Evolutionary conservation across 768 basidiomycete species (phyloP), one percentile per base, ranked within the genome.

Genomic region (Rhizopogon roseolus): DNA sequence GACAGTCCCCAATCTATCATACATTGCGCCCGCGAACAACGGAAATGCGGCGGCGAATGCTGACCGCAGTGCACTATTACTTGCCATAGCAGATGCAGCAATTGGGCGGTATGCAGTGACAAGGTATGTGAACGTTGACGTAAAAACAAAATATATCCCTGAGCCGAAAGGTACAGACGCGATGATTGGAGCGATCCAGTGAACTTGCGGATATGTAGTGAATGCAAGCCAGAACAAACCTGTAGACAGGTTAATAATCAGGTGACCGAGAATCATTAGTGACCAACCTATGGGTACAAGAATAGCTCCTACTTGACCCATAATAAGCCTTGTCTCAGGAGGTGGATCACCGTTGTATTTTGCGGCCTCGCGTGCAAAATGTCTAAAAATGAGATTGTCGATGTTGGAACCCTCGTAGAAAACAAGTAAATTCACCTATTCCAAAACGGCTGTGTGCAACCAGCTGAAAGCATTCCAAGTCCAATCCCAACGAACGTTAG

Each of bases 281-380:
- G 16, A 62, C 74, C 41, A 52, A 82, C 81, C 76, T 41, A 86
- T 57, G 1, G 89, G 85, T 7, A 81, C 81, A 10, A 85, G 73
- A 17, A 90, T 65, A 1, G 75, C 88, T n/a, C 88, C 90, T 3
- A 79, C 68, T 68, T 86, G 76, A 6, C 84, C 88, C 75, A 85
- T 82, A 49, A 82, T 62, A 3, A 91, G 78, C 8, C 81, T 75
- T 9, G 76, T 72, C 67, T 92, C 89, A 0, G 87, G 84, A 1
- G 87, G 85, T 0, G 84, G 76, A 40, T 68, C 62, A 4, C 77
- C 79, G 16, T 70, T 69, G 56, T 79, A 62, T 45, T 69, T 69
- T 13, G 59, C 57, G 6, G 74, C 67, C 57, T 76, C 68, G 22
- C 68, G 66, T 28, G 60, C 63, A 51, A 73, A 74, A 25, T 71